Evolutionary conservation across 2,329 filamentous ascomycete genomes (phyloP), one percentile per base, ranked within the genome.

Genomic region (Fusarium citri): DNA sequence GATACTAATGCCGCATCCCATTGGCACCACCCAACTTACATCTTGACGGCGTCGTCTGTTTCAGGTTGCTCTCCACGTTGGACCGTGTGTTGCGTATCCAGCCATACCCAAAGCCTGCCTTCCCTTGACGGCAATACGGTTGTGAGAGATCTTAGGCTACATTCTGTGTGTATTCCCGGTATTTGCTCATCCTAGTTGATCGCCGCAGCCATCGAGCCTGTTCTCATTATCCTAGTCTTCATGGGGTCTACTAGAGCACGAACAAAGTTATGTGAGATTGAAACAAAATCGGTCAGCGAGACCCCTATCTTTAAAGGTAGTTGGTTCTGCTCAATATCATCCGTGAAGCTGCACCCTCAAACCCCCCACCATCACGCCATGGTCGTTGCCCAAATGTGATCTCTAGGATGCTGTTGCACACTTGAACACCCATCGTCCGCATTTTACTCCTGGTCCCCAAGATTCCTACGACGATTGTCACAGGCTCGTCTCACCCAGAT

Each of bases 41-140:
- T 51, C 41, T 55, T 31, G 62, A 71, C 63, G 55, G 62, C 61
- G 59, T 72, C 61, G 54, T 65, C 56, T 59, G 72, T 74, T 74
- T 74, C 72, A 74, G 72, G 72, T 73, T 55, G 57, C 55, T 71
- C 60, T 74, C 65, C 66, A 54, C 56, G 58, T 71, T 69, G 65
- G 59, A 62, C 62, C 62, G 62, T 74, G 68, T 73, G 69, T 58
- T 60, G 68, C 59, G 48, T 61, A 47, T 43, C 46, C 37, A 37
- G 30, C 30, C 25, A 25, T 42, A 63, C 20, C 37, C 15, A 31
- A 40, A 41, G 40, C 16, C 25, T 46, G 20, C 45, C 40, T 25
- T 31, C 37, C 26, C 58, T 41, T 37, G 26, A 42, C 53, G 30
- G 55, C 53, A 65, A 65, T 55, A 51, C 67, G 48, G 46, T 54